These are phyloP conservation scores for Sporothrix mexicana DNA, from an alignment of 2,329 filamentous ascomycete species.

Conservation along the genomic window DNA sequence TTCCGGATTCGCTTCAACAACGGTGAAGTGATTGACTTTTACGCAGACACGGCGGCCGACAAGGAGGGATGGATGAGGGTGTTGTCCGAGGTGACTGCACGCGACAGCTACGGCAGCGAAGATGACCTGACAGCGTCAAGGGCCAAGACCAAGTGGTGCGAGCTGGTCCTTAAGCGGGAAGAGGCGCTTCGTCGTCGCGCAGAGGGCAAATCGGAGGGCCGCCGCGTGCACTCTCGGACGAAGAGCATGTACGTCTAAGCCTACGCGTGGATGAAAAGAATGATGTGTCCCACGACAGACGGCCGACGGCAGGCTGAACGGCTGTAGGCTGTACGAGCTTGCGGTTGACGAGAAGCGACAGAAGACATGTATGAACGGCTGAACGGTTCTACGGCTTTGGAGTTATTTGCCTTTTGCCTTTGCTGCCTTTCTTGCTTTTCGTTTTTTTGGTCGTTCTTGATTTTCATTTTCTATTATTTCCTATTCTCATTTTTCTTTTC, in stretches of 20 bases:
- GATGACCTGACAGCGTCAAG: constrained; percentile 51
- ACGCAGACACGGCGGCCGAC: constrained; percentile 83
- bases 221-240: constrained; percentile 60
- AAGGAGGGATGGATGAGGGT: constrained; percentile 97
- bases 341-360: not conserved
- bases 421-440: not conserved
- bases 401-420: constrained; percentile 31
- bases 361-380: constrained; percentile 28
- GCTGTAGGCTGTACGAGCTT: not conserved
- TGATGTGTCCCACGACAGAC: not conserved
- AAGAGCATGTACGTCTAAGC: constrained; percentile 62
- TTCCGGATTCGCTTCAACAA: constrained; percentile 99
- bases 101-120: constrained; percentile 51
- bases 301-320: too few relatives aligned
- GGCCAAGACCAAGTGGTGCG: constrained; percentile 67
- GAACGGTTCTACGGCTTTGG: constrained; percentile 32
- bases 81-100: constrained; percentile 72
- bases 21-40: constrained; percentile 97
- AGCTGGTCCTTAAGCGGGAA: constrained; percentile 68
- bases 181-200: constrained; percentile 62
- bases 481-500: constrained; percentile 34
- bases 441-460: constrained; percentile 34
- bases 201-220: constrained; percentile 47
- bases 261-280: constrained; percentile 20
- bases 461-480: constrained; percentile 30